Conservation (phyloP, 164 flowering plant species). For the Platanus orientalis region DNA sequence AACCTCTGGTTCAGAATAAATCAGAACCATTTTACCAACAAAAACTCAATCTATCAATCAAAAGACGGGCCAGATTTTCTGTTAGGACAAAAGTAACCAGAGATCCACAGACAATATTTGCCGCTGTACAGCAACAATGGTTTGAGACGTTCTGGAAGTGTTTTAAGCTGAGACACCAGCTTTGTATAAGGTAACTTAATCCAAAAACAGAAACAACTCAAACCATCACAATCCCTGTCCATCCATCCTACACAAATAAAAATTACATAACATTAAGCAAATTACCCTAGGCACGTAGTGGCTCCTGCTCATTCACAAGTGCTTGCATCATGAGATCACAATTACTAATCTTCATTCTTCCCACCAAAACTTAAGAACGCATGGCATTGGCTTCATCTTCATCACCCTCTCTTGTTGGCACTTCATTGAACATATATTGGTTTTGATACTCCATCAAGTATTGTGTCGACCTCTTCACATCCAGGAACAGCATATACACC, state of each 20-base stretch:
- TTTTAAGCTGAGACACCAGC: background rate
- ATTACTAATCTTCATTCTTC: background rate
- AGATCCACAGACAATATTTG: no score
- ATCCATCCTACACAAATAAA: background rate
- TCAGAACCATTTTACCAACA: no score
- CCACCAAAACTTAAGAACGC: conserved; percentile 21
- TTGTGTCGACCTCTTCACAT: conserved; percentile 85
- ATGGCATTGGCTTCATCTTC: conserved; percentile 51
- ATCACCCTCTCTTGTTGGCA: conserved; percentile 38
- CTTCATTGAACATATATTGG: conserved; percentile 84
- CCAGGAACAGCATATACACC: conserved; percentile 74
- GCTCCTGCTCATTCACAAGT: background rate
- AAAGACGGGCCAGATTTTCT: no score
- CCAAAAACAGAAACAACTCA: background rate
- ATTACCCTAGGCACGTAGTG: background rate
- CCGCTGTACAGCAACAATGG: background rate
- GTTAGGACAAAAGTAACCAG: no score
- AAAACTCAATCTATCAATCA: no score
- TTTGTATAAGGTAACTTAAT: background rate
- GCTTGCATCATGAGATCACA: no score
- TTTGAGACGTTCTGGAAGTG: background rate
- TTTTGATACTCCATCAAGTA: conserved; percentile 86
- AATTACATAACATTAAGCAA: background rate
- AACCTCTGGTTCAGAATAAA: no score
- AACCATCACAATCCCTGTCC: background rate